Base-by-base conservation (phyloP, 164 flowering plant genomes). In the Brasenia schreberi region DNA sequence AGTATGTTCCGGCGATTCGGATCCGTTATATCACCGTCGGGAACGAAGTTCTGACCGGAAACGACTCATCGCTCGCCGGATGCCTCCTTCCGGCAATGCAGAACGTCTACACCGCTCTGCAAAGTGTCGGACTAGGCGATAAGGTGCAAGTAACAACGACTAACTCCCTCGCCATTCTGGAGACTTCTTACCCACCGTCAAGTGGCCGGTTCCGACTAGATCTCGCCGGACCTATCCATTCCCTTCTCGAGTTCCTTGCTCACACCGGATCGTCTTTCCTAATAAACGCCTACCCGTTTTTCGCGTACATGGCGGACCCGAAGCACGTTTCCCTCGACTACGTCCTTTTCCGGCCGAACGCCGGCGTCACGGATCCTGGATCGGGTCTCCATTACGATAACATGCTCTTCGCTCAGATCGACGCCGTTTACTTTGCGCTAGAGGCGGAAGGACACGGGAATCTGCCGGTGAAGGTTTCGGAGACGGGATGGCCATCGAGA, bases 11-110 rank as follows among this genome's bases (percentile, higher is more conserved):
- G 0, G 78, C 75, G 4, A 83, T 83, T 6, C 81, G 43, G 65
- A 88, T 94, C 78, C 87, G 89, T 2, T 84, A 71, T 79, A 74
- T 94, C 65, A 83, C 86, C 16, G 83, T 94, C 66, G 97, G 99
- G 0, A 94, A 94, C 79, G 99, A 94, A 61, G 72, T 94, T 73
- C 79, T 90, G 56, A 82, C 85, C 74, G 16, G 2, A 49, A 58
- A 52, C 61, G 66, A 72, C 10, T 69, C 74, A 18, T 64, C 70
- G 3, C 33, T 68, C 18, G 76, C 76, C 56, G 81, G 89, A 92
- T 69, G 70, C 42, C 85, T 94, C 62, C 95, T 94, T 0, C 95
- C 92, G 0, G 92, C 96, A 1, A 89, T 89, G 82, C 77, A 76
- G 0, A 65, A 64, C 52, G 76, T 94, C 79, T 75, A 76, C 17